These are phyloP conservation scores for Leccinum fibrillosum DNA, from an alignment of 768 basidiomycete species.

Conservation along the genomic window DNA sequence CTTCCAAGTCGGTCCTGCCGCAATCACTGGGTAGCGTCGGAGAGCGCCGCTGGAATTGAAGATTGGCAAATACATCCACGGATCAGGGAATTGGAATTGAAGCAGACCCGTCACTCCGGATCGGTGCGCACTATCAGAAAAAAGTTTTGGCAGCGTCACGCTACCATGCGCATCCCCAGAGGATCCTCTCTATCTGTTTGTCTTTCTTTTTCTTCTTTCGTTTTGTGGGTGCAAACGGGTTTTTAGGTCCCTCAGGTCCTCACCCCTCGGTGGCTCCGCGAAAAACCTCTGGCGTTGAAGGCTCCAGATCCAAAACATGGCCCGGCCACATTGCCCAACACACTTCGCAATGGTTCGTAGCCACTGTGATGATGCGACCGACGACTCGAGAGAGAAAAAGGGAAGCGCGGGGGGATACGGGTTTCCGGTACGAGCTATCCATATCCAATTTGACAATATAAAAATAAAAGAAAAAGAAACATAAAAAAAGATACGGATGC, in stretches of 20 bases:
- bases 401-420: conserved; percentile 2
- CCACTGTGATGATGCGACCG: background rate
- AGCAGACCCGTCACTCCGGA: conserved; percentile 3
- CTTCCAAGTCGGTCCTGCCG: conserved; percentile 9
- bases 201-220: background rate
- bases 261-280: conserved; percentile 7
- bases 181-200: background rate
- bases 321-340: conserved; percentile 10
- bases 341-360: background rate
- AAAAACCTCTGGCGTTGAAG: conserved; percentile 12
- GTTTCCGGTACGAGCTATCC: conserved; percentile 11
- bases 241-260: conserved; percentile 1
- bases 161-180: conserved; percentile 1
- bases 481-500: conserved; percentile 7
- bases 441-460: conserved; percentile 16
- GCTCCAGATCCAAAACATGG: conserved; percentile 9
- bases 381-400: background rate
- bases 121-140: conserved; percentile 8
- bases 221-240: background rate
- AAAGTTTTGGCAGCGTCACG: conserved; percentile 2
- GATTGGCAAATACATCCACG: conserved; percentile 14
- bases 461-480: conserved; percentile 2
- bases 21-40: conserved; percentile 9
- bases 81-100: conserved; percentile 16
- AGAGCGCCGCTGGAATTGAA: conserved; percentile 13